A percentile compares a stretch with the other conserved stretches of the same genome.
phyloP scores from a whole-genome alignment of 169 alveolate species.

The Besnoitia besnoiti region DNA sequence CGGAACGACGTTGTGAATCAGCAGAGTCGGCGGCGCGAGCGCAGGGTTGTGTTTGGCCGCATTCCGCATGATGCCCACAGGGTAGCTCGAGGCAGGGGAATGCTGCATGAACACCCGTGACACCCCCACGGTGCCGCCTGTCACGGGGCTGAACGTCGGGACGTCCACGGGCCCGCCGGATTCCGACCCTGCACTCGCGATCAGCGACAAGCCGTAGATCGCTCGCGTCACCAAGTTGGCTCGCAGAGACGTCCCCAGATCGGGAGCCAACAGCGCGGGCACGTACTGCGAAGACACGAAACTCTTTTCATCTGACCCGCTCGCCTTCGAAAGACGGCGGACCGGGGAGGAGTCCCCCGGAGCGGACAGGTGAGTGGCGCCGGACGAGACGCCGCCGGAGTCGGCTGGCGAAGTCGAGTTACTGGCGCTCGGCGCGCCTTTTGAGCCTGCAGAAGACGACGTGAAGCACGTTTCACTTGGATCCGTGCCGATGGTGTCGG shows the following conservation, averaged over 20 bases:
- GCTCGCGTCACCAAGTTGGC: background rate
- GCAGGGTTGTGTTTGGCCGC: background rate
- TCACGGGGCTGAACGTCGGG: background rate
- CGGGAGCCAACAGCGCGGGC: background rate
- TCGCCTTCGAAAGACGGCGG: background rate
- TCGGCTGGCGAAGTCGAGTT: background rate
- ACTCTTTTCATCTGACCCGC: background rate
- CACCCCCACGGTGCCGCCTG: background rate
- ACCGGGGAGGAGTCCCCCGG: too few species aligned
- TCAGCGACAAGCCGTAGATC: slow-evolving; percentile 8
- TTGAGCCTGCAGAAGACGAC: too few species aligned
- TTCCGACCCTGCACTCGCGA: background rate
- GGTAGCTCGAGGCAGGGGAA: background rate
- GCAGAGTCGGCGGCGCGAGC: background rate
- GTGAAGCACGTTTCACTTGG: background rate
- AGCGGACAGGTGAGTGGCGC: background rate
- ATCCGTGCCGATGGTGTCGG: background rate
- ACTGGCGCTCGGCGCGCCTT: background rate
- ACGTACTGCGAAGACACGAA: background rate
- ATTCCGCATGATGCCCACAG: background rate
- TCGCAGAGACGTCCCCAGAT: background rate
- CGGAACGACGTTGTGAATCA: background rate
- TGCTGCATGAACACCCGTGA: slow-evolving; percentile 20
- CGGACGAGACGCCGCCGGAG: background rate
- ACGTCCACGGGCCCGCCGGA: background rate